phyloP scores from a whole-genome alignment of 2,329 filamentous ascomycete genomes.

The Coniochaeta ligniaria region DNA sequence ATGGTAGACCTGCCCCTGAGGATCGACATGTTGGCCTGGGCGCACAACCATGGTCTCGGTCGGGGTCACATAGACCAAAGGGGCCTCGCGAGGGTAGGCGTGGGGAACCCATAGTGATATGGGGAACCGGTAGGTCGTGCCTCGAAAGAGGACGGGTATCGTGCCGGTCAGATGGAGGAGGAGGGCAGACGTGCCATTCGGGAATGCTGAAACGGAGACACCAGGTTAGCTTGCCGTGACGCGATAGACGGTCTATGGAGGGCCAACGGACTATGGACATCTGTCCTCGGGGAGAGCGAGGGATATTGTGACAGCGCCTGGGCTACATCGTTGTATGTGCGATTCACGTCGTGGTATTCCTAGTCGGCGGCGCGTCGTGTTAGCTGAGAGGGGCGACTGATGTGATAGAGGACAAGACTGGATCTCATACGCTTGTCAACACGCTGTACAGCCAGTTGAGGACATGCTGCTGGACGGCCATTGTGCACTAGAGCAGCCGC shows the following conservation, averaged over 20 bases:
- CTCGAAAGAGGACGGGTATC: conserved; percentile 84
- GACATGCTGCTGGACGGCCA: conserved; percentile 79
- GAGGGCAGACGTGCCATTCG: conserved; percentile 79
- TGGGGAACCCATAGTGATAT: conserved; percentile 91
- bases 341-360: conserved; percentile 91
- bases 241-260: conserved; percentile 2
- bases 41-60: conserved; percentile 83
- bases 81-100: conserved; percentile 77
- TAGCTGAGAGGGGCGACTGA: background rate
- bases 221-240: conserved; percentile 5
- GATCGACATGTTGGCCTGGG: conserved; percentile 89
- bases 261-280: conserved; percentile 75
- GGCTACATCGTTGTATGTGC: conserved; percentile 86
- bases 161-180: conserved; percentile 83
- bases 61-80: conserved; percentile 82
- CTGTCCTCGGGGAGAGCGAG: conserved; percentile 76
- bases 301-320: conserved; percentile 73
- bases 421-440: conserved; percentile 57
- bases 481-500: conserved; percentile 22
- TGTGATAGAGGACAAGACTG: background rate
- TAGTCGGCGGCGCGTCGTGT: conserved; percentile 27
- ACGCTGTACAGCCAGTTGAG: conserved; percentile 95
- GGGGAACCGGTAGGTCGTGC: conserved; percentile 83
- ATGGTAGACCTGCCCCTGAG: conserved; percentile 90
- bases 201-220: conserved; percentile 64